phyloP scores from a whole-genome alignment of 371 early-diverging fungal genomes.

The Rhizomucor miehei region DNA sequence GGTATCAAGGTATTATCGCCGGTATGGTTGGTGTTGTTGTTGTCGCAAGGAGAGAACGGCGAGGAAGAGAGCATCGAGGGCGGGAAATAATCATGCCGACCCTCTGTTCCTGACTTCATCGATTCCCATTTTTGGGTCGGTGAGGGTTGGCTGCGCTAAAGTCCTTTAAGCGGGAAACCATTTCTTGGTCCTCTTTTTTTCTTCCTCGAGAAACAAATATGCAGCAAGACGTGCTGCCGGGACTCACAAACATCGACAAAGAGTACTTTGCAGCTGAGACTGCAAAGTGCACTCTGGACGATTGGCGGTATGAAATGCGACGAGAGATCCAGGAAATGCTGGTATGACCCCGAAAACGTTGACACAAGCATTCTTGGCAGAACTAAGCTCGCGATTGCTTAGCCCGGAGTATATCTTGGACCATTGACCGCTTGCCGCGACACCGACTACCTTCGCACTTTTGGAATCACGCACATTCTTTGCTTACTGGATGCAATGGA shows the following conservation, averaged over 20 bases:
- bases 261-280: slow-evolving; percentile 1
- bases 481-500: slow-evolving; percentile 70
- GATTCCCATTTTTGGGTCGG: too few relatives aligned
- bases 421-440: slow-evolving; percentile 74
- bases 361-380: not conserved
- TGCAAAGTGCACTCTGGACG: slow-evolving; percentile 33
- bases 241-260: not conserved
- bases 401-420: slow-evolving; percentile 75
- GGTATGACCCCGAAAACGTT: slow-evolving; percentile 25
- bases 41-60: too few relatives aligned
- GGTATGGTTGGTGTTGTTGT: too few relatives aligned
- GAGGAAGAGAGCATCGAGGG: too few relatives aligned
- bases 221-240: too few relatives aligned
- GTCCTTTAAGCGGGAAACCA: too few relatives aligned
- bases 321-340: slow-evolving; percentile 81
- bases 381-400: not conserved
- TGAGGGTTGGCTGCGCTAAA: too few relatives aligned
- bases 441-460: slow-evolving; percentile 39
- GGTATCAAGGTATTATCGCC: too few relatives aligned
- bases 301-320: slow-evolving; percentile 79
- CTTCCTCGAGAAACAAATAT: too few relatives aligned
- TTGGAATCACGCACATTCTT: slow-evolving; percentile 74
- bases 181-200: too few relatives aligned
- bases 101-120: too few relatives aligned
- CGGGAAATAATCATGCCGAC: too few relatives aligned